Evolutionary conservation across 306 rosid genomes (phyloP).

Genomic region (Cotoneaster glaucophyllus): DNA sequence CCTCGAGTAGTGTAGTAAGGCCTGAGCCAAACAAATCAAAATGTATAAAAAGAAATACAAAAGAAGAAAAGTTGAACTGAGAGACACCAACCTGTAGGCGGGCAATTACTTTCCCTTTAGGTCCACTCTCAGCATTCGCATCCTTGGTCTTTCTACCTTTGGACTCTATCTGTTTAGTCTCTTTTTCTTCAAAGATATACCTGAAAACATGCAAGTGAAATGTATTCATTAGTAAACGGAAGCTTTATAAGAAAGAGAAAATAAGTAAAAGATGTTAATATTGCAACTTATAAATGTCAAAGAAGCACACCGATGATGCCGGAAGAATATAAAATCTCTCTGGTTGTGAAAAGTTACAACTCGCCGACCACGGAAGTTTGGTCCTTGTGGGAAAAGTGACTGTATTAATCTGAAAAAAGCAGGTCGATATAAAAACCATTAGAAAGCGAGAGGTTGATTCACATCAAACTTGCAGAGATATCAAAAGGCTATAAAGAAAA

Average conservation of each 20-base stretch:
- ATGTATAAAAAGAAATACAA: not conserved
- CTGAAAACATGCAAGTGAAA: slow-evolving; percentile 27
- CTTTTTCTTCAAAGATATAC: slow-evolving; percentile 80
- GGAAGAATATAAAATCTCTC: slow-evolving; percentile 84
- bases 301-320: slow-evolving; percentile 72
- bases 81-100: slow-evolving; percentile 74
- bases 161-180: slow-evolving; percentile 38
- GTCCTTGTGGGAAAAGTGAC: slow-evolving; percentile 85
- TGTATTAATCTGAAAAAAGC: slow-evolving; percentile 55
- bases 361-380: slow-evolving; percentile 76
- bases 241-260: not conserved
- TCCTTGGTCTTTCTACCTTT: slow-evolving; percentile 49
- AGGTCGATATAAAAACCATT: slow-evolving; percentile 8
- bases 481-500: not conserved
- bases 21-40: not conserved
- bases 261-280: not conserved
- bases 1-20: not conserved
- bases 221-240: slow-evolving; percentile 13
- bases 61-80: not conserved
- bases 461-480: not conserved
- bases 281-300: not conserved
- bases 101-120: slow-evolving; percentile 46
- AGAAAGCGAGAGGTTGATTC: slow-evolving; percentile 4
- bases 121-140: slow-evolving; percentile 31
- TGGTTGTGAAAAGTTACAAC: slow-evolving; percentile 95